Percentiles rank a stretch among this genome's conserved stretches.
phyloP scores from a whole-genome alignment of 345 rosid genomes.

The Populus nigra region DNA sequence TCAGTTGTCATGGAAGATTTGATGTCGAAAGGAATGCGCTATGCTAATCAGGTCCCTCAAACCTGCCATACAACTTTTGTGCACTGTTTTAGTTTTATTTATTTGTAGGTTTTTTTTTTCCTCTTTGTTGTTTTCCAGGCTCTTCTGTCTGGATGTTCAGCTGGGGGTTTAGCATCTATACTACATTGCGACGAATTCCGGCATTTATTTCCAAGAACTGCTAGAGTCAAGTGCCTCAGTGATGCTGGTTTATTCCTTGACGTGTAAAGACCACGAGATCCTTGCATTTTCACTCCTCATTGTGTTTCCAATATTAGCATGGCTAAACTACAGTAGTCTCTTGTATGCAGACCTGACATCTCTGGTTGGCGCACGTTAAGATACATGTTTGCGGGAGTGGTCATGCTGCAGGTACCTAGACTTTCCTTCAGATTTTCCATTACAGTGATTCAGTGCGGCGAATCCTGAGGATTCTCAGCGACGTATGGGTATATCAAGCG shows the following conservation, averaged over 20 bases:
- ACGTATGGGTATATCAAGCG: too few species aligned
- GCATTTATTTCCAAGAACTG: slow-evolving; percentile 52
- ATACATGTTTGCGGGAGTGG: slow-evolving; percentile 68
- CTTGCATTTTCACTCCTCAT: too few species aligned
- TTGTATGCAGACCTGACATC: slow-evolving; percentile 55
- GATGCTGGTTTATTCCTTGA: slow-evolving; percentile 97
- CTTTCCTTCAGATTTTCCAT: too few species aligned
- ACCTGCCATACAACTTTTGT: neutral
- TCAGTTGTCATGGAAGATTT: slow-evolving; percentile 73
- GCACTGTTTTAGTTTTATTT: slow-evolving; percentile 6
- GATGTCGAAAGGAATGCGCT: slow-evolving; percentile 78
- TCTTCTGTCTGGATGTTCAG: slow-evolving; percentile 93
- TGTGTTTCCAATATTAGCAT: too few species aligned
- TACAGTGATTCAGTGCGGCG: too few species aligned
- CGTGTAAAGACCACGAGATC: slow-evolving; percentile 32
- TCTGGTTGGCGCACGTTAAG: slow-evolving; percentile 83
- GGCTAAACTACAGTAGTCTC: too few species aligned
- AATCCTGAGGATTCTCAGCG: too few species aligned
- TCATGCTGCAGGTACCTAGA: slow-evolving; percentile 55
- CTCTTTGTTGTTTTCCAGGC: slow-evolving; percentile 41
- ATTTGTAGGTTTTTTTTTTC: neutral
- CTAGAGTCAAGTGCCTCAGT: slow-evolving; percentile 88
- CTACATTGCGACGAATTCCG: slow-evolving; percentile 87
- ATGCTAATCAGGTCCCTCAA: slow-evolving; percentile 60
- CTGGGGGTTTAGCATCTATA: slow-evolving; percentile 90